A percentile compares a stretch with the other conserved stretches of the same genome.
These are phyloP conservation scores for Posidonia australis DNA, from an alignment of 106 monocot species.

Conservation along the genomic window DNA sequence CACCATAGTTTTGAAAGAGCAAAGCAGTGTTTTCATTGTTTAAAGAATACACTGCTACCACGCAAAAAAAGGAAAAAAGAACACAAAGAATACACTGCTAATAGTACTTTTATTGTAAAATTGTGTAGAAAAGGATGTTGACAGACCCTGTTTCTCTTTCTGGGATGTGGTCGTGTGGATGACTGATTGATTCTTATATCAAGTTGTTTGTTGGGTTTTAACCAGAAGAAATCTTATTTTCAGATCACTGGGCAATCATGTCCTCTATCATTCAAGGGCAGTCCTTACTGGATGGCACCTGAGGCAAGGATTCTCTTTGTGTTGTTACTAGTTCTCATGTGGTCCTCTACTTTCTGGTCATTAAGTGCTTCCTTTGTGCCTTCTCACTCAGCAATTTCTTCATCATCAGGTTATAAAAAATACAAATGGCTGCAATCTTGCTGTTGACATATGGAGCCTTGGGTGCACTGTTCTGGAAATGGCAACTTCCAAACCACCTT, in stretches of 20 bases:
- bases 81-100: too few relatives aligned
- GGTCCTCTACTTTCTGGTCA: background rate
- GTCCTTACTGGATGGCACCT: constrained; percentile 99
- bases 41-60: too few relatives aligned
- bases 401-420: constrained; percentile 82
- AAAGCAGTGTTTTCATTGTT: too few relatives aligned
- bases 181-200: too few relatives aligned
- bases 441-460: constrained; percentile 98
- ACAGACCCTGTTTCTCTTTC: too few relatives aligned
- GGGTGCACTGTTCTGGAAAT: constrained; percentile 95
- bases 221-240: constrained; percentile 74
- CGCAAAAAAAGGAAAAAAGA: too few relatives aligned
- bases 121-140: too few relatives aligned
- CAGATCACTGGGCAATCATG: too few relatives aligned
- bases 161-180: too few relatives aligned
- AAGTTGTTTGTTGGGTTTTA: background rate
- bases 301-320: constrained; percentile 38
- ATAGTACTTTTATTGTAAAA: too few relatives aligned
- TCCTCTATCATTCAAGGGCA: constrained; percentile 88
- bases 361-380: background rate
- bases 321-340: background rate
- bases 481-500: constrained; percentile 91
- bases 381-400: too few relatives aligned
- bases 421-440: constrained; percentile 59
- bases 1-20: too few relatives aligned